Evolutionary conservation across 495 filamentous ascomycete genomes (phyloP), one percentile per base, ranked within the genome.

Genomic region (Aspergillus bridgeri): DNA sequence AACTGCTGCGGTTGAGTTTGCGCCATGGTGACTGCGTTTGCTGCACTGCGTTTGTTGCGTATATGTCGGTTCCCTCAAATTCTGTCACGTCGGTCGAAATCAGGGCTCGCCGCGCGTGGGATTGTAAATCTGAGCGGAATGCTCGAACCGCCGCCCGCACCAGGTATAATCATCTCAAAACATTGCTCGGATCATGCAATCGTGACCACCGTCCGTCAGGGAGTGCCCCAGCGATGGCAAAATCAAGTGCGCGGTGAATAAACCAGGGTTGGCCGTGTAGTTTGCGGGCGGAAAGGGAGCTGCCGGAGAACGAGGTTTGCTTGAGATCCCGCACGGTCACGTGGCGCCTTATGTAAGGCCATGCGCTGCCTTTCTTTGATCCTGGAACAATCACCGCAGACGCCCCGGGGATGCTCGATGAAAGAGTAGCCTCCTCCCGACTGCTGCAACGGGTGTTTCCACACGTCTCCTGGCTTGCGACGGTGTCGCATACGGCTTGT

Each of bases 1-100:
- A 79, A 74, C 48, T 76, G 72, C 49, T 82, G 79, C 20, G 78
- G 79, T 52, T 84, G 82, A 57, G 83, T 83, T 77, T 89, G 86
- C 64, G 85, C 83, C 87, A 89, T 90, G 67, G 51, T 75, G 74
- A 68, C 46, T 56, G 58, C 38, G 38, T 51, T 20, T 56, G 27
- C 57, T 48, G 15, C 42, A 9, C 22, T 58, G 48, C 6, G 44
- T 50, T 33, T 42, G 51, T 52, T 38, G n/a, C 18, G 21, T 18
- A 58, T 24, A 58, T 18, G 53, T 18, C 47, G 48, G 47, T n/a
- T 23, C 25, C 25, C 49, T 56, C 42, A 46, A 46, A 57, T 24
- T 38, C 44, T 60, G 62, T 62, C 54, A 60, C 53, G 54, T 58
- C 48, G 53, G 54, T 67, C 53, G 59, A 58, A 56, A 61, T 57